Base-by-base conservation (phyloP, 2,329 filamentous ascomycete species). In the Nemania sp. region DNA sequence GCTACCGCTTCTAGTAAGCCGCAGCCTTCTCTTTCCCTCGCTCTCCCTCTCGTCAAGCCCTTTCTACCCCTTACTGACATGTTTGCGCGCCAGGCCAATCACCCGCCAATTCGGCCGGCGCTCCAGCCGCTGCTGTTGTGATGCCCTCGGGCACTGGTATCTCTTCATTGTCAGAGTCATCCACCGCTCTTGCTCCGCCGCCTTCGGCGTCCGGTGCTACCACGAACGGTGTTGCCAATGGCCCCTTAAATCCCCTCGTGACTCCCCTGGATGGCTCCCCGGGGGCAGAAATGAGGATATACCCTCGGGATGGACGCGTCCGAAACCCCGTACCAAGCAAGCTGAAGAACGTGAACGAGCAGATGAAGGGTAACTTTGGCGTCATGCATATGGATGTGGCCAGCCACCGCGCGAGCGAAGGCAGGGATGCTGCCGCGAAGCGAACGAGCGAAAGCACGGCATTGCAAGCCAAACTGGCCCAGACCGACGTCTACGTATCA, bases 321-420 rank as follows among this genome's bases (percentile, higher is more conserved):
- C 75, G 82, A 58, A 86, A 87, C 62, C 83, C 85, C 1, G 80
- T 88, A 2, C 85, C 86, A 4, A 85, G 81, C 72, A 87, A 87
- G 71, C 76, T 88, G 55, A 85, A 87, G 69, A 83, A 83, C 61
- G 83, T 82, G 65, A 81, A 82, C 18, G 80, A 83, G 64, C 76
- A 78, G 25, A 81, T 80, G 67, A 83, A 83, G 61, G 85, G 85
- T 29, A 87, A 86, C 65, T 88, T 88, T 70, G 78, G 80, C 47
- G 83, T 88, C 42, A 86, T 88, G 80, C 83, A 87, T 58, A 86
- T 88, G 77, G 80, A 82, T 35, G 76, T 84, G 25, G 68, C 70
- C 20, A 76, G 75, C 57, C 78, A 74, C 69, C 74, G 76, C 63
- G 78, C 80, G 59, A 78, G 80, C 40, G 75, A 80, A 52, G 77